phyloP scores from a whole-genome alignment of 2,329 filamentous ascomycete species.

The Stagonosporopsis rhizophila region DNA sequence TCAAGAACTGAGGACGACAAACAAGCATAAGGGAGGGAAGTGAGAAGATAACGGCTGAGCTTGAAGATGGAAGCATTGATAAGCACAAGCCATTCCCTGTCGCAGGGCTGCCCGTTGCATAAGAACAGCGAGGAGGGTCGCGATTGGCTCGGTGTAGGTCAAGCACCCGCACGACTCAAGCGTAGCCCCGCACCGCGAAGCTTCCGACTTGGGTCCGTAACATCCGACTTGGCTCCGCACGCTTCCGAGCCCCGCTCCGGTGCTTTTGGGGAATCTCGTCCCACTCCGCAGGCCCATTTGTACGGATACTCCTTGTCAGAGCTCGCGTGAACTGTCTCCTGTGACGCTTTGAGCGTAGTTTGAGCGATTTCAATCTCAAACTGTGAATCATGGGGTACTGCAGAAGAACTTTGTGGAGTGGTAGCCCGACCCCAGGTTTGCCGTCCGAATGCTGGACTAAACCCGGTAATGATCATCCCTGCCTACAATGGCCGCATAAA shows the following conservation, averaged over 20 bases:
- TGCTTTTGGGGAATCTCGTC: neutral
- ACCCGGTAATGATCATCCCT: constrained; percentile 24
- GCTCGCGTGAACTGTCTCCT: neutral
- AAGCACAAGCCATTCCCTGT: neutral
- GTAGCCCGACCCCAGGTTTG: constrained; percentile 26
- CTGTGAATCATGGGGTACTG: constrained; percentile 22
- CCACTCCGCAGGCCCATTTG: neutral
- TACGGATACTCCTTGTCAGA: neutral
- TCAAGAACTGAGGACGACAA: neutral
- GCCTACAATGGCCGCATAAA: constrained; percentile 20
- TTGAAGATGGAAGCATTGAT: neutral
- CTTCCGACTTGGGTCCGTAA: constrained; percentile 7
- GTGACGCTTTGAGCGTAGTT: constrained; percentile 6
- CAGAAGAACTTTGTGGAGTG: constrained; percentile 4
- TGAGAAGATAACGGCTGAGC: neutral
- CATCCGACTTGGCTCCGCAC: constrained; percentile 7
- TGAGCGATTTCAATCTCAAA: constrained; percentile 1
- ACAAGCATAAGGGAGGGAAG: neutral
- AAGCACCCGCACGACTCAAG: neutral
- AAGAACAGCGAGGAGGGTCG: neutral
- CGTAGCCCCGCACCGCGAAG: neutral
- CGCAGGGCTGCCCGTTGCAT: neutral
- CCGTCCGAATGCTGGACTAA: constrained; percentile 1
- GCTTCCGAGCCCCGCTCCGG: constrained; percentile 2
- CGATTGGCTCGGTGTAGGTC: neutral